phyloP scores from a whole-genome alignment of 2,329 filamentous ascomycete species.

The Colletotrichum paranaense region DNA sequence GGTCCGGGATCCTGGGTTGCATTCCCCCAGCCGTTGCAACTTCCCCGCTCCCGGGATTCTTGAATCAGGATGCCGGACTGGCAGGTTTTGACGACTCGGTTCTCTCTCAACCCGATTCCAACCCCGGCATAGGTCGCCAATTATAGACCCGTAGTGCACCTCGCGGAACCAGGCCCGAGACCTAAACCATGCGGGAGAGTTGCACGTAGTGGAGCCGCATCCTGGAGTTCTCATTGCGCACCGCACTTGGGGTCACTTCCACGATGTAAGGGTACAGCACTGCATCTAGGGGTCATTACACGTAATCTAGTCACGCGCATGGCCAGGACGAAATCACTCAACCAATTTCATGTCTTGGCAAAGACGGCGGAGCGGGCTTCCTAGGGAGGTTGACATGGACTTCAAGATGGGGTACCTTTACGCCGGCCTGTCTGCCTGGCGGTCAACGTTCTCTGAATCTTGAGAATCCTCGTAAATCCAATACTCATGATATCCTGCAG shows the following conservation, averaged over 20 bases:
- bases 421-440: no score
- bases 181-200: background rate
- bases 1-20: slow-evolving; percentile 2
- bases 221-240: background rate
- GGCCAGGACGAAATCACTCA: background rate
- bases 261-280: no score
- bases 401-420: background rate
- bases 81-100: slow-evolving; percentile 22
- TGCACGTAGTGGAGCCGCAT: background rate
- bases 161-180: slow-evolving; percentile 2
- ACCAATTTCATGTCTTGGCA: background rate
- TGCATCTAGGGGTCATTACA: no score
- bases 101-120: background rate
- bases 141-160: slow-evolving; percentile 2
- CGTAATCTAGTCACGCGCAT: background rate
- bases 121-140: slow-evolving; percentile 13
- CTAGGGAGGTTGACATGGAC: background rate
- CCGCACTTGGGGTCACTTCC: no score
- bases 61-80: slow-evolving; percentile 17
- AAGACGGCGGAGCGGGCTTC: background rate
- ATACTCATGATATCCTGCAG: no score
- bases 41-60: background rate
- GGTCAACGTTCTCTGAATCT: no score
- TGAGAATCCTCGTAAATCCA: background rate
- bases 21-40: background rate